phyloP scores from a whole-genome alignment of 2,329 filamentous ascomycete genomes.

The Penicillium sp. region DNA sequence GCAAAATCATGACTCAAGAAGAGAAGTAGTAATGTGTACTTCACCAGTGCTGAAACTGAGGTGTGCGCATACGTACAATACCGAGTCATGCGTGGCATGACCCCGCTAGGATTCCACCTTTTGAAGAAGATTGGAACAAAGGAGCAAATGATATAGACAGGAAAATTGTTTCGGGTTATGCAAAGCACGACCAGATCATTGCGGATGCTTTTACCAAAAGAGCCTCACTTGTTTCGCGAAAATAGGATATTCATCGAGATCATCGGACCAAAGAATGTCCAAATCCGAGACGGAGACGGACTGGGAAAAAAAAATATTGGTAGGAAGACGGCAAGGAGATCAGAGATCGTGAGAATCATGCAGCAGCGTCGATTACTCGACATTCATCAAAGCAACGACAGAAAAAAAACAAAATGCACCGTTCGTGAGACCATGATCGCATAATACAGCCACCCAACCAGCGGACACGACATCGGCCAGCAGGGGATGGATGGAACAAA shows the following conservation, averaged over 20 bases:
- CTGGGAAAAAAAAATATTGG: background rate
- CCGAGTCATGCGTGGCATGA: background rate
- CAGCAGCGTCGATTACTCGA: conserved; percentile 33
- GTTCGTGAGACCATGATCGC: conserved; percentile 33
- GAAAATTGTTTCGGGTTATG: background rate
- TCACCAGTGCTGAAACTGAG: background rate
- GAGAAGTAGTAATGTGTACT: conserved; percentile 9
- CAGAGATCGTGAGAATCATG: conserved; percentile 36
- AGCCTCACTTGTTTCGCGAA: background rate
- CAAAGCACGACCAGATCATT: background rate
- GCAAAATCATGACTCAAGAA: conserved; percentile 2
- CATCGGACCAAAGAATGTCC: background rate
- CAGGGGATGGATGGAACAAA: conserved; percentile 1
- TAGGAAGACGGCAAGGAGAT: conserved; percentile 17
- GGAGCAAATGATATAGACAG: background rate
- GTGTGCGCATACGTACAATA: background rate
- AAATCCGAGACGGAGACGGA: background rate
- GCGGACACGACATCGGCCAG: conserved; percentile 14
- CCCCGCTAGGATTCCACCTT: background rate
- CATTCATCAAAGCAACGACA: conserved; percentile 25
- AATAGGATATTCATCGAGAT: background rate
- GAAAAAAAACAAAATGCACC: conserved; percentile 24
- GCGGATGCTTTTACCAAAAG: background rate
- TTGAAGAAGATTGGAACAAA: background rate
- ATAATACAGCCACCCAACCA: conserved; percentile 23